These are phyloP conservation scores for Alternaria metachromatica DNA, from an alignment of 2,329 filamentous ascomycete species.

Conservation along the genomic window DNA sequence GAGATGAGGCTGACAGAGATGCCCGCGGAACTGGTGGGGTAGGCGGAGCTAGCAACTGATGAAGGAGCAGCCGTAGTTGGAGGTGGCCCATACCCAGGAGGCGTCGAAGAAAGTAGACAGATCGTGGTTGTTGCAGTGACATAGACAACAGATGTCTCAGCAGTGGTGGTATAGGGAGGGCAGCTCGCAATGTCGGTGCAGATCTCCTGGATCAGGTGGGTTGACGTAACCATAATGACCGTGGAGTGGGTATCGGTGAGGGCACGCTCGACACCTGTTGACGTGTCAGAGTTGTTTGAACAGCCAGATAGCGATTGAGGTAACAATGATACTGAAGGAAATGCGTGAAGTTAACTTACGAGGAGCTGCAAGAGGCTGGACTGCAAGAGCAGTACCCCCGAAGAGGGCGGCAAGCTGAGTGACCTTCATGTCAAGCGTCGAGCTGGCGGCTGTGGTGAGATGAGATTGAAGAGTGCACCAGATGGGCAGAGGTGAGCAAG, in stretches of 20 bases:
- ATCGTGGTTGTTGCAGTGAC: constrained; percentile 52
- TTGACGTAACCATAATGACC: constrained; percentile 49
- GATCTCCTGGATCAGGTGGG: constrained; percentile 51
- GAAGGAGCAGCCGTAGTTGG: constrained; percentile 7
- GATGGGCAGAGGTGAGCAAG: constrained; percentile 23
- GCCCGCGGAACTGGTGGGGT: constrained; percentile 4
- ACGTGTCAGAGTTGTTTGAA: constrained; percentile 10
- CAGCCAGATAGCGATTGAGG: background rate
- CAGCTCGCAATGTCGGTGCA: constrained; percentile 45
- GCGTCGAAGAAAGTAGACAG: constrained; percentile 42
- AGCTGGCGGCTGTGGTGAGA: constrained; percentile 17
- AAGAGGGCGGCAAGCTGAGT: constrained; percentile 32
- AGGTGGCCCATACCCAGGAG: constrained; percentile 19
- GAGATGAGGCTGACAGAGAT: constrained; percentile 16
- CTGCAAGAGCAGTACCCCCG: constrained; percentile 28
- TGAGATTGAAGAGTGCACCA: constrained; percentile 25
- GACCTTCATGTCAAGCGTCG: constrained; percentile 35
- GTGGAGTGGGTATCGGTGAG: constrained; percentile 41
- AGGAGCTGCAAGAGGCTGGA: constrained; percentile 25
- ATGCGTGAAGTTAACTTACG: constrained; percentile 21
- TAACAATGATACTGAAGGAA: background rate
- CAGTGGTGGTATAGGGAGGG: constrained; percentile 43
- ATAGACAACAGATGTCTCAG: constrained; percentile 48
- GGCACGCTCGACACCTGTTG: constrained; percentile 19
- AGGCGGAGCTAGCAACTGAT: constrained; percentile 7